A percentile compares a stretch with the other conserved stretches of the same genome.
These are phyloP conservation scores for Acorus gramineus DNA, from an alignment of 106 monocot genomes.

Conservation along the genomic window DNA sequence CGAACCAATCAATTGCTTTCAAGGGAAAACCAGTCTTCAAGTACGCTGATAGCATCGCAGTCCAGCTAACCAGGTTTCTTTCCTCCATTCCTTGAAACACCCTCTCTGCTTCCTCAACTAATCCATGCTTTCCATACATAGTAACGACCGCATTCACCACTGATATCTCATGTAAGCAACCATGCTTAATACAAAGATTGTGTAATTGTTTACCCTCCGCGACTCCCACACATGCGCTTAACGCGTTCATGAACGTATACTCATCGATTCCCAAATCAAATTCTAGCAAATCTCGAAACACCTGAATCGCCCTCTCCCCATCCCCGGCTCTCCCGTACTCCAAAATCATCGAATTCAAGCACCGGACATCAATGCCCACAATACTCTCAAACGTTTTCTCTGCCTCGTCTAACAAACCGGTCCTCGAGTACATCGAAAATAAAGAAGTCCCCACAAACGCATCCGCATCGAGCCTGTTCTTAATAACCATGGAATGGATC, in stretches of 20 bases:
- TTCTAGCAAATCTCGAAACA: conserved; percentile 6
- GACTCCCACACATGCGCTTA: conserved; percentile 4
- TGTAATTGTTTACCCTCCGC: conserved; percentile 11
- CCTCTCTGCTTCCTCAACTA: conserved; percentile 10
- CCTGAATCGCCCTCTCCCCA: neutral
- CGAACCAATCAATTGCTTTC: conserved; percentile 1
- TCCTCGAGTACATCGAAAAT: conserved; percentile 8
- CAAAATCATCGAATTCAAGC: conserved; percentile 14
- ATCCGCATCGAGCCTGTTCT: neutral
- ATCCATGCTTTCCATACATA: conserved; percentile 14
- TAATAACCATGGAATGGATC: conserved; percentile 5
- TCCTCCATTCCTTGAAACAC: conserved; percentile 5
- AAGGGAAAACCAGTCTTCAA: neutral
- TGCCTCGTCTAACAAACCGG: neutral
- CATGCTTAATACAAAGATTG: conserved; percentile 11
- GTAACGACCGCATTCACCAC: conserved; percentile 9
- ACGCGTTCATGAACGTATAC: conserved; percentile 9
- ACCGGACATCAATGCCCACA: conserved; percentile 8
- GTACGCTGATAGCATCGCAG: conserved; percentile 3
- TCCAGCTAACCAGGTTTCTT: conserved; percentile 9
- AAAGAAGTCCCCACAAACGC: conserved; percentile 10
- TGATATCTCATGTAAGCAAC: conserved; percentile 6
- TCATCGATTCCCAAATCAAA: conserved; percentile 7
- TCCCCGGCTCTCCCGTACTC: conserved; percentile 8
- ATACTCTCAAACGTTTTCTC: conserved; percentile 4